Conservation (phyloP, 176 grass and related monocot genomes). For the Lolium perenne region DNA sequence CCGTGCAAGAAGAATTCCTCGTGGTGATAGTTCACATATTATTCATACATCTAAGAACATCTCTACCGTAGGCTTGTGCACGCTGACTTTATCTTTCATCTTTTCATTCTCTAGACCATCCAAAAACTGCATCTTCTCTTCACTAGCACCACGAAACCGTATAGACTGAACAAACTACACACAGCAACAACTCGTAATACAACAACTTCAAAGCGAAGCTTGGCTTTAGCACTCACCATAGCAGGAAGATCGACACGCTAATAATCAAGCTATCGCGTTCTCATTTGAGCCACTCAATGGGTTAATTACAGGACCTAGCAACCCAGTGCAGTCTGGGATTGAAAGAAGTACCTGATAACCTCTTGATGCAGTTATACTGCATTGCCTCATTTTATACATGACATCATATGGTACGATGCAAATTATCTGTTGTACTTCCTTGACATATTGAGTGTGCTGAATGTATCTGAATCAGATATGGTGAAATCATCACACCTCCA, state of each 20-base stretch:
- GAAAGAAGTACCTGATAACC: conserved; percentile 6
- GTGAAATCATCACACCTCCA: conserved; percentile 70
- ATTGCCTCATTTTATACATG: conserved; percentile 25
- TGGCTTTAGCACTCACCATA: conserved; percentile 34
- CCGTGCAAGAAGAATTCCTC: conserved; percentile 3
- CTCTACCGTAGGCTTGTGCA: background rate
- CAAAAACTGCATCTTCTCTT: conserved; percentile 14
- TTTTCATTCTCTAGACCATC: conserved; percentile 14
- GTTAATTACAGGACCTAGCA: conserved; percentile 27
- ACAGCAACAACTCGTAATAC: conserved; percentile 15
- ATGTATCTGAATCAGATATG: conserved; percentile 62
- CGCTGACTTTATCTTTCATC: conserved; percentile 1
- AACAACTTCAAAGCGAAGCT: conserved; percentile 7
- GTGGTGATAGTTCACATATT: conserved; percentile 8
- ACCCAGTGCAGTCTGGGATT: conserved; percentile 14
- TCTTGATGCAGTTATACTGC: conserved; percentile 15
- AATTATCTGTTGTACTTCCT: conserved; percentile 45
- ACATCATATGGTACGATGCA: background rate
- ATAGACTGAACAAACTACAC: conserved; percentile 26
- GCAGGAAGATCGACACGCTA: conserved; percentile 1
- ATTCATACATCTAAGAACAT: background rate
- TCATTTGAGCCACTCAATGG: background rate
- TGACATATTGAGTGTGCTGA: conserved; percentile 35
- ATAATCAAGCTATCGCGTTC: conserved; percentile 29
- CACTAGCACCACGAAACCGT: conserved; percentile 21